These are phyloP conservation scores for Aspergillus texensis DNA, from an alignment of 2,329 filamentous ascomycete genomes.

Conservation along the genomic window DNA sequence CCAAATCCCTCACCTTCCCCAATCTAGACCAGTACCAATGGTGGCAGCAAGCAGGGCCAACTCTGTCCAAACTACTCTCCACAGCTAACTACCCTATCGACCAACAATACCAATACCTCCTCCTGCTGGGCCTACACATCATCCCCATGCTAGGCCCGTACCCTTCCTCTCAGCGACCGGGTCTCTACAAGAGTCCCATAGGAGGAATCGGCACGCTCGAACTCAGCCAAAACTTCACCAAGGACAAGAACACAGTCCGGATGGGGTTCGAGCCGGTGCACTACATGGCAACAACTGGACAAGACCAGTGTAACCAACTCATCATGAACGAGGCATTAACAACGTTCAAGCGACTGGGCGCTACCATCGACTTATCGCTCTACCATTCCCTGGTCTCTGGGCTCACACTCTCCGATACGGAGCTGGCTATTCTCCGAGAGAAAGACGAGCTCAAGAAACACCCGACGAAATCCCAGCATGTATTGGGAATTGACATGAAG, in stretches of 20 bases:
- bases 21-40: background rate
- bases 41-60: slow-evolving; percentile 1
- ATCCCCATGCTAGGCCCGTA: background rate
- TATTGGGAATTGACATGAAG: background rate
- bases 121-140: background rate
- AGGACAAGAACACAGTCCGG: background rate
- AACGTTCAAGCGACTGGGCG: background rate
- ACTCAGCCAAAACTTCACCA: slow-evolving; percentile 4
- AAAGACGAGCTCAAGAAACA: background rate
- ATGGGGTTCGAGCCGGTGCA: slow-evolving; percentile 3
- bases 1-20: background rate
- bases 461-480: background rate
- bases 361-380: background rate
- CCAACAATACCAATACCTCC: slow-evolving; percentile 4
- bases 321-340: background rate
- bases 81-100: background rate
- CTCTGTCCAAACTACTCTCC: background rate
- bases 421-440: background rate
- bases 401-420: background rate
- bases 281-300: background rate
- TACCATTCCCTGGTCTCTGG: background rate
- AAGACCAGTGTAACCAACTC: background rate
- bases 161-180: background rate
- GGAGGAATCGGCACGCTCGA: slow-evolving; percentile 2
- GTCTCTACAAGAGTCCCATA: background rate